Conservation (phyloP, 2,329 filamentous ascomycete genomes). For the Cladosporium oxysporum region DNA sequence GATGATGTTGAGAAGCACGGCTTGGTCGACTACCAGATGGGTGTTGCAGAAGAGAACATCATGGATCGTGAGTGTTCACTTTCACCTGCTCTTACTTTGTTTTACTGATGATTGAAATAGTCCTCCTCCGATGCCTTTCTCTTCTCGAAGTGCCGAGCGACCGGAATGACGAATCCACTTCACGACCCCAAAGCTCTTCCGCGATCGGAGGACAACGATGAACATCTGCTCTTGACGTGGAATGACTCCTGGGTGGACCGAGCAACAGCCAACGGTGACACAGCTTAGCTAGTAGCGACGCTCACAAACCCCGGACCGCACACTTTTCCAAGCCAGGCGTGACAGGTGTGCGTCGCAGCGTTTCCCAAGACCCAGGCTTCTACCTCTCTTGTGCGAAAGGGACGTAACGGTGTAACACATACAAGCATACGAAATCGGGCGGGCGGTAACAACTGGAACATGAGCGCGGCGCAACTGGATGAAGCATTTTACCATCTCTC, state of each 20-base stretch:
- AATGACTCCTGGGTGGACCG: not conserved
- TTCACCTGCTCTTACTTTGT: not conserved
- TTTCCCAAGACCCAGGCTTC: not conserved
- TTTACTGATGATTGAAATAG: not conserved
- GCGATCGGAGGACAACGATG: constrained; percentile 5
- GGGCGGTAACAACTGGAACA: constrained; percentile 9
- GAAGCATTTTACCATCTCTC: constrained; percentile 1
- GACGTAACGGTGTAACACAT: constrained; percentile 10
- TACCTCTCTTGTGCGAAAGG: not conserved
- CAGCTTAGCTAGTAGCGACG: not conserved
- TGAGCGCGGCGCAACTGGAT: constrained; percentile 14
- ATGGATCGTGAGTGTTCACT: constrained; percentile 65
- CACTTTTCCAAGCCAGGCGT: not conserved
- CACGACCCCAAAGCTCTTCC: constrained; percentile 15
- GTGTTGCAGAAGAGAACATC: constrained; percentile 93
- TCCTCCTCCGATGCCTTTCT: constrained; percentile 21
- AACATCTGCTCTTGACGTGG: not conserved
- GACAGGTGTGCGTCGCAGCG: not conserved
- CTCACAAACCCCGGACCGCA: not conserved
- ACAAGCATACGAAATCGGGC: constrained; percentile 2
- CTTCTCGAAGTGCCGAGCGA: constrained; percentile 19
- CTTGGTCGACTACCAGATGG: constrained; percentile 96
- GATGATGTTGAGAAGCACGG: constrained; percentile 87
- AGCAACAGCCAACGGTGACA: not conserved
- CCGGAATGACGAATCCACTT: not conserved